Evolutionary conservation across 2,329 filamentous ascomycete species (phyloP).

Genomic region (Fusarium siculi): DNA sequence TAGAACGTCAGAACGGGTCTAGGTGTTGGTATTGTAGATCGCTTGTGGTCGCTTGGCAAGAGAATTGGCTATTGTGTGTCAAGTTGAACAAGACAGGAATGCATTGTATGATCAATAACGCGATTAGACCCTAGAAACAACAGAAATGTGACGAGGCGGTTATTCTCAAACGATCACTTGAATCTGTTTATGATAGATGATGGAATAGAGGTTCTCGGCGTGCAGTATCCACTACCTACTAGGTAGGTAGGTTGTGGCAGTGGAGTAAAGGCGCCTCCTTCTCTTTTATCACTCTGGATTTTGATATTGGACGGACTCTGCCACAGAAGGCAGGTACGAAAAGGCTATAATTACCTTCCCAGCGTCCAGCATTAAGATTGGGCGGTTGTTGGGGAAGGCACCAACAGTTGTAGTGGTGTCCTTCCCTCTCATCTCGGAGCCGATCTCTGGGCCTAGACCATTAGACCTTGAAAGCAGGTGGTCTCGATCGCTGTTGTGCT

Average conservation of each 20-base stretch:
- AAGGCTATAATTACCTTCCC: neutral
- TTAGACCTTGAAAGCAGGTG: neutral
- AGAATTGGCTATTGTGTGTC: neutral
- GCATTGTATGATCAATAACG: neutral
- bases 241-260: neutral
- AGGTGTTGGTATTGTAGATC: conserved; percentile 25
- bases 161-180: neutral
- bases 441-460: conserved; percentile 15
- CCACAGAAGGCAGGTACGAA: conserved; percentile 30
- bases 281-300: neutral
- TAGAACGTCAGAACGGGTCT: conserved; percentile 23
- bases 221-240: neutral
- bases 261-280: neutral
- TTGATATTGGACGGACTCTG: conserved; percentile 1
- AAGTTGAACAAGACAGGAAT: neutral
- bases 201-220: neutral
- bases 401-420: neutral
- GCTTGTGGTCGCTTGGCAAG: neutral
- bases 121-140: neutral
- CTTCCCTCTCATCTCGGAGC: conserved; percentile 14
- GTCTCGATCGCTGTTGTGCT: conserved; percentile 13
- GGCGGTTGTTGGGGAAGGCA: neutral
- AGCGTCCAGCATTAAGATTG: neutral
- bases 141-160: neutral
- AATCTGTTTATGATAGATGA: neutral